A percentile compares a stretch with the other conserved stretches of the same genome.
Conservation (phyloP, 768 basidiomycete genomes). For the Inosperma sp. region DNA sequence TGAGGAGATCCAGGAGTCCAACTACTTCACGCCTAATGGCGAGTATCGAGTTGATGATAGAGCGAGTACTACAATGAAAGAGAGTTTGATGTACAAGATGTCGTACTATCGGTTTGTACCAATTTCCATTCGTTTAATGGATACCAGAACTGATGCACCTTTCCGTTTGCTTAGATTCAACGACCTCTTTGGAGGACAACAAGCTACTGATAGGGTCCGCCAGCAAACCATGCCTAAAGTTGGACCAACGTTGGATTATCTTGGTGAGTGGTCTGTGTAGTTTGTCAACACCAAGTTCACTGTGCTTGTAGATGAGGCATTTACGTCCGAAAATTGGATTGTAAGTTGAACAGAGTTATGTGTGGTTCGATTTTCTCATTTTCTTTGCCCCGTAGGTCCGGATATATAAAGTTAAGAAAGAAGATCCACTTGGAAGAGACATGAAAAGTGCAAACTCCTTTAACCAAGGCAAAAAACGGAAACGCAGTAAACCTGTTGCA, state of each 20-base stretch:
- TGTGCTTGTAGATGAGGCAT: slow-evolving; percentile 78
- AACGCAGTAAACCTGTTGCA: slow-evolving; percentile 64
- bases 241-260: slow-evolving; percentile 80
- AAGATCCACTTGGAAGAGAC: slow-evolving; percentile 87
- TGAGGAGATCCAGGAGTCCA: slow-evolving; percentile 92
- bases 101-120: slow-evolving; percentile 77
- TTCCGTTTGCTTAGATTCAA: slow-evolving; percentile 53
- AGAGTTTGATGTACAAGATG: slow-evolving; percentile 99
- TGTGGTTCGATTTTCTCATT: slow-evolving; percentile 1
- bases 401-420: slow-evolving; percentile 93
- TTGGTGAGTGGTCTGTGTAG: slow-evolving; percentile 51
- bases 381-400: slow-evolving; percentile 51
- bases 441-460: slow-evolving; percentile 86
- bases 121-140: not conserved
- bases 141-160: not conserved
- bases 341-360: slow-evolving; percentile 41
- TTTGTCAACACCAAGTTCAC: not conserved
- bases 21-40: slow-evolving; percentile 88
- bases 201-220: slow-evolving; percentile 83
- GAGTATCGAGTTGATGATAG: slow-evolving; percentile 90
- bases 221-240: slow-evolving; percentile 72
- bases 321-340: slow-evolving; percentile 99
- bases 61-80: slow-evolving; percentile 84
- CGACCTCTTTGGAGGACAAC: slow-evolving; percentile 75
- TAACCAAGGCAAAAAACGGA: slow-evolving; percentile 82